A percentile compares a stretch with the other conserved stretches of the same genome.
Conservation (phyloP, 768 basidiomycete genomes). For the Kwoniella heveanensis region DNA sequence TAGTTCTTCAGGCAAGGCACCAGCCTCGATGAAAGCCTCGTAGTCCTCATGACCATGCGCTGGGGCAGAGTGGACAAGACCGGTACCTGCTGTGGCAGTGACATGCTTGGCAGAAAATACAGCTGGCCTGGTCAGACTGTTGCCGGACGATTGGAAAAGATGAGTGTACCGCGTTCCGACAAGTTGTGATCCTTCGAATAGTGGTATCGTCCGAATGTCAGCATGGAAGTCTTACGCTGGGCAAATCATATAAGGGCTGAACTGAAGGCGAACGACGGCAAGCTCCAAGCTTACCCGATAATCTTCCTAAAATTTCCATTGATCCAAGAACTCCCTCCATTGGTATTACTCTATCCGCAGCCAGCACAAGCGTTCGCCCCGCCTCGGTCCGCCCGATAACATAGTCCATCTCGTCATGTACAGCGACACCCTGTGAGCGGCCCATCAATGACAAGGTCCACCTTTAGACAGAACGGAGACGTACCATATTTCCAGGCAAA, state of each 20-base stretch:
- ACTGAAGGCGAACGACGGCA: background rate
- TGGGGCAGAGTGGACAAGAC: conserved; percentile 92
- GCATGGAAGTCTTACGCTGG: background rate
- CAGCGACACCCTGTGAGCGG: conserved; percentile 74
- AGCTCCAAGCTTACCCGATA: conserved; percentile 48
- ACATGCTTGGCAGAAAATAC: conserved; percentile 77
- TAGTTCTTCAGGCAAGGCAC: conserved; percentile 58
- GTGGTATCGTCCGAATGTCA: background rate
- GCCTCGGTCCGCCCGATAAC: conserved; percentile 56
- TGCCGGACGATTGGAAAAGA: conserved; percentile 62
- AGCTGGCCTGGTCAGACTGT: conserved; percentile 42
- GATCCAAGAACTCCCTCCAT: conserved; percentile 54
- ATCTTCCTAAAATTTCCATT: conserved; percentile 42
- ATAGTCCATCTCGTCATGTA: conserved; percentile 74
- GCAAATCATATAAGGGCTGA: background rate
- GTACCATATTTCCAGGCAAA: conserved; percentile 88
- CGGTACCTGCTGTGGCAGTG: conserved; percentile 83
- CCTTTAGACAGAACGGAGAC: conserved; percentile 27
- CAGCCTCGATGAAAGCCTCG: conserved; percentile 61
- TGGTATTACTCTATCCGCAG: conserved; percentile 53
- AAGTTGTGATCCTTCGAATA: conserved; percentile 61
- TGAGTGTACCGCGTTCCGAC: conserved; percentile 65
- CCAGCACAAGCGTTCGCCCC: conserved; percentile 56
- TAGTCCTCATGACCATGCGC: conserved; percentile 95
- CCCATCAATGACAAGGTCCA: background rate